phyloP scores from a whole-genome alignment of 2,329 filamentous ascomycete genomes.

The Phaeosphaeria sp. region DNA sequence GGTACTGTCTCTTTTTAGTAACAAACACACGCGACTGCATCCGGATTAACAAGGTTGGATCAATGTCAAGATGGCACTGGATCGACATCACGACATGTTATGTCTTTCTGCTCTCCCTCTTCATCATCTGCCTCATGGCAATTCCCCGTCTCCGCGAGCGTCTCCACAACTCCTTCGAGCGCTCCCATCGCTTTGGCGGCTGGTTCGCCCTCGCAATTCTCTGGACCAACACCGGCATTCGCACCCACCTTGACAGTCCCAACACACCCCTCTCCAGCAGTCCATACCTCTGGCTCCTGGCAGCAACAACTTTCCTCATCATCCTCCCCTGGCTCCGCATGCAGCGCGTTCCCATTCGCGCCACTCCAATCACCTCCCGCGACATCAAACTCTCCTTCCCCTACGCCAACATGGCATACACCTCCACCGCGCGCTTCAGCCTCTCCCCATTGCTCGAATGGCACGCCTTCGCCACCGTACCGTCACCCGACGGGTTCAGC shows the following conservation, averaged over 20 bases:
- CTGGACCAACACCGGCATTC: slow-evolving; percentile 28
- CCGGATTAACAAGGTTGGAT: neutral
- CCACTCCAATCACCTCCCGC: slow-evolving; percentile 72
- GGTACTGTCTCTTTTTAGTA: slow-evolving; percentile 53
- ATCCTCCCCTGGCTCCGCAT: slow-evolving; percentile 77
- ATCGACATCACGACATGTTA: slow-evolving; percentile 22
- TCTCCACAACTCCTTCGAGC: slow-evolving; percentile 45
- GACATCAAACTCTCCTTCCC: slow-evolving; percentile 69
- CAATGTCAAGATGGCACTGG: slow-evolving; percentile 25
- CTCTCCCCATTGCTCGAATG: slow-evolving; percentile 37
- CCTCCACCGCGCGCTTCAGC: slow-evolving; percentile 26
- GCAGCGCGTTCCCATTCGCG: slow-evolving; percentile 68
- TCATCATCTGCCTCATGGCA: slow-evolving; percentile 33
- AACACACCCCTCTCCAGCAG: slow-evolving; percentile 10
- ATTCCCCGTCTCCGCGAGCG: slow-evolving; percentile 28
- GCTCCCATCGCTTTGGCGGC: slow-evolving; percentile 44
- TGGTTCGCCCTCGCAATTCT: slow-evolving; percentile 39
- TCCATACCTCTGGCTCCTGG: slow-evolving; percentile 68
- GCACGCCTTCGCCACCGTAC: slow-evolving; percentile 48
- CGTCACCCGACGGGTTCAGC: slow-evolving; percentile 9
- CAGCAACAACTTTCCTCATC: slow-evolving; percentile 69
- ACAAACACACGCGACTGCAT: slow-evolving; percentile 29
- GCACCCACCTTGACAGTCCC: slow-evolving; percentile 3
- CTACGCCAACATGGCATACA: slow-evolving; percentile 27
- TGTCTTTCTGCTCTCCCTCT: slow-evolving; percentile 22